Evolutionary conservation across 2,329 filamentous ascomycete genomes (phyloP), one percentile per base, ranked within the genome.

Genomic region (Penicillium janthinellum): DNA sequence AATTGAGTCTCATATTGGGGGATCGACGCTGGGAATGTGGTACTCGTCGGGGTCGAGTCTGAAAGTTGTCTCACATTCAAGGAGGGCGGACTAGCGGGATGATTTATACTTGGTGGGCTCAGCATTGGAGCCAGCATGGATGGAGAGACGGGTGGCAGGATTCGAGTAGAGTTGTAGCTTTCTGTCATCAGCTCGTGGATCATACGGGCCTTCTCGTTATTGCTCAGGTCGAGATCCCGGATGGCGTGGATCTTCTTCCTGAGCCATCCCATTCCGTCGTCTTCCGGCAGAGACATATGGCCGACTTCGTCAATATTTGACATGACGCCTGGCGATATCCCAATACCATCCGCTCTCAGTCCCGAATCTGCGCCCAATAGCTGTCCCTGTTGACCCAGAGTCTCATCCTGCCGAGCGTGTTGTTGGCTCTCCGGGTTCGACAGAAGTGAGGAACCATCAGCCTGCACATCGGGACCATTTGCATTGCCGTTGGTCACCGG

Each of bases 231-330:
- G 65, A 82, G 82, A 28, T 83, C 80, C 71, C 91, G 89, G 62
- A 94, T 89, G 22, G 79, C 80, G 60, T 89, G 82, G 64, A 95
- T 92, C 62, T 85, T 86, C 64, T 79, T 82, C 67, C 91, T 83
- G 67, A 94, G 75, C 56, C 78, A 75, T 17, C 84, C 81, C 88
- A 91, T 93, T 47, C 91, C 91, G 79, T 95, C 91, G 70, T 94
- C 89, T 71, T 89, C 91, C 1, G 90, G 90, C 42, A 92, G 73
- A 15, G 71, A 64, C 8, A 59, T 65, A 12, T 68, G 65, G 2
- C 56, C 62, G 17, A 57, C 44, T 25, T 67, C 67, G 52, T 69
- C 66, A 41, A 66, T 41, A n/a, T 57, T 56, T 10, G 60, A 47
- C 7, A 44, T 14, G 39, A 56, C 52, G 25, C 31, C 53, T 47